These are phyloP conservation scores for Chaetomium sp. DNA, from an alignment of 2,329 filamentous ascomycete genomes.

Conservation along the genomic window DNA sequence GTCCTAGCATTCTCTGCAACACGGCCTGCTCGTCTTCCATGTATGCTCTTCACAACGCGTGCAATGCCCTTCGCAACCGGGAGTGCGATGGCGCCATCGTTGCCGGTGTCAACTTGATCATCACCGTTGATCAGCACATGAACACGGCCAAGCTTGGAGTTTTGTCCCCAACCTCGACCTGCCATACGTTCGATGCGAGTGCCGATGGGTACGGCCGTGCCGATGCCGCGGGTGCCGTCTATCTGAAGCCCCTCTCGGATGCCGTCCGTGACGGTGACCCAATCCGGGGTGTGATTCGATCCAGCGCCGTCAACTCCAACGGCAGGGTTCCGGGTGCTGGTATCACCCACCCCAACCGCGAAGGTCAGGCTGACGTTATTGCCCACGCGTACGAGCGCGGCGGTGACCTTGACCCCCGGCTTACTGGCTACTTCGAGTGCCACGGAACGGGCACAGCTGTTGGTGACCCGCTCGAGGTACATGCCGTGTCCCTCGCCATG, in stretches of 20 bases:
- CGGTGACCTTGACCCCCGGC: conserved; percentile 1
- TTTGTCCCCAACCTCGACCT: conserved; percentile 16
- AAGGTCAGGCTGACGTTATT: conserved; percentile 22
- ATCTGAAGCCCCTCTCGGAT: conserved; percentile 33
- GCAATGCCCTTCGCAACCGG: neutral
- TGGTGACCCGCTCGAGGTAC: conserved; percentile 47
- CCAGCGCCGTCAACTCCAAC: conserved; percentile 36
- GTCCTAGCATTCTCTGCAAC: neutral
- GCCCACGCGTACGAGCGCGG: conserved; percentile 3
- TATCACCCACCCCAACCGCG: conserved; percentile 35
- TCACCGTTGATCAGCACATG: neutral
- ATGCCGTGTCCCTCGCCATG: conserved; percentile 40
- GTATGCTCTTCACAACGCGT: conserved; percentile 7
- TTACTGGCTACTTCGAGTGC: conserved; percentile 14
- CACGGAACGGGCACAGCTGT: conserved; percentile 47
- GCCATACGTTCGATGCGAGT: conserved; percentile 37
- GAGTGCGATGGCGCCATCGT: neutral
- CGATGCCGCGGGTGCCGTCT: conserved; percentile 20
- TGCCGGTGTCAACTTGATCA: conserved; percentile 1
- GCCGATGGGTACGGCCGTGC: conserved; percentile 36
- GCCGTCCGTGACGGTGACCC: conserved; percentile 36
- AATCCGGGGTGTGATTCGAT: conserved; percentile 36
- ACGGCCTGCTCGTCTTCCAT: conserved; percentile 7
- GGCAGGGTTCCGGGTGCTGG: conserved; percentile 32
- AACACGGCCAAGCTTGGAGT: neutral